phyloP scores from a whole-genome alignment of 495 filamentous ascomycete genomes.

The Cercophora newfieldiana region DNA sequence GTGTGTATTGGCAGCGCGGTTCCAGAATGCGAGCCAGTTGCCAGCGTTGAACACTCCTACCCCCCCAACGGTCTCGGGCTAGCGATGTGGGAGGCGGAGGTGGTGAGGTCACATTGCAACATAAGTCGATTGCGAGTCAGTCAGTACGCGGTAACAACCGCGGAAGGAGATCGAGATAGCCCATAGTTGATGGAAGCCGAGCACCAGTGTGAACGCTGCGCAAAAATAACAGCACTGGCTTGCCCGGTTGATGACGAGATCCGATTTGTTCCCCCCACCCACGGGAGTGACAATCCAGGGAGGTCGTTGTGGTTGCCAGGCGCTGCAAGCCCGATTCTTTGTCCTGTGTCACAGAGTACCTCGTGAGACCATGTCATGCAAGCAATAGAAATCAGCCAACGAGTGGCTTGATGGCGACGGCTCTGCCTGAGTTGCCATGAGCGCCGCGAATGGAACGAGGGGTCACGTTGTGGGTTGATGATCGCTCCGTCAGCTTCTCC shows the following conservation, averaged over 20 bases:
- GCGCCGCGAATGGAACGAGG: not conserved
- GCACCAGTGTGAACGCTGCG: not conserved
- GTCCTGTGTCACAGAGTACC: constrained; percentile 24
- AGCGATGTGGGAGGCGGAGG: not conserved
- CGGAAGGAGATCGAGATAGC: not conserved
- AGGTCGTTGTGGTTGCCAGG: not conserved
- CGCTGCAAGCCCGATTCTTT: constrained; percentile 9
- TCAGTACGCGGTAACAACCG: not conserved
- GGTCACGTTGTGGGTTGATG: not conserved
- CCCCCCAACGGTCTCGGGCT: not conserved
- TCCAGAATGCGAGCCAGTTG: not conserved
- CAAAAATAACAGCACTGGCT: constrained; percentile 7
- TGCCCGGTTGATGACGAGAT: constrained; percentile 10
- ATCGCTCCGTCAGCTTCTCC: constrained; percentile 7
- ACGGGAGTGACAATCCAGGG: no score
- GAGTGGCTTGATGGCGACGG: constrained; percentile 22
- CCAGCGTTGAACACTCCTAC: not conserved
- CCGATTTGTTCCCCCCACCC: constrained; percentile 25
- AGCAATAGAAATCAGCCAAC: constrained; percentile 24
- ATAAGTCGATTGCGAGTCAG: not conserved
- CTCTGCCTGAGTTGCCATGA: not conserved
- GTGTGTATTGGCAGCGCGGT: not conserved
- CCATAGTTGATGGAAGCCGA: not conserved
- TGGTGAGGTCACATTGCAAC: constrained; percentile 1
- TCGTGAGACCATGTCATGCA: constrained; percentile 33